phyloP scores from a whole-genome alignment of 2,329 filamentous ascomycete genomes.

The Hymenoscyphus repandus region DNA sequence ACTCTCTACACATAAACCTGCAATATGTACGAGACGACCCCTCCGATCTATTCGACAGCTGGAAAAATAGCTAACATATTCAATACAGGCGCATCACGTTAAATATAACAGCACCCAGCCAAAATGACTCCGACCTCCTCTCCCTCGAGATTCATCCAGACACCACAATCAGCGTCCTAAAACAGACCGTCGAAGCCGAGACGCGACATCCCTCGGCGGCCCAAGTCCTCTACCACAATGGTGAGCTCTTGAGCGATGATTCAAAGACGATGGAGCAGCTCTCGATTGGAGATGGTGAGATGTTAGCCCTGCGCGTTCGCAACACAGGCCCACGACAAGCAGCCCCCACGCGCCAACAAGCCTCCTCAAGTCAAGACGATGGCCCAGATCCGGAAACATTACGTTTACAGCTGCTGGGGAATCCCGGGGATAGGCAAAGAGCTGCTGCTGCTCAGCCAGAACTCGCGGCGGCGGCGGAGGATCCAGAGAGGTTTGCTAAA shows the following conservation, averaged over 20 bases:
- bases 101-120: constrained; percentile 71
- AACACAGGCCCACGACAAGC: constrained; percentile 43
- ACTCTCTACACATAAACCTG: too few relatives aligned
- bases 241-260: constrained; percentile 71
- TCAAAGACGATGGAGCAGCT: constrained; percentile 76
- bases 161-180: constrained; percentile 79
- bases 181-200: constrained; percentile 83
- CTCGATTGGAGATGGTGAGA: constrained; percentile 80
- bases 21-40: too few relatives aligned
- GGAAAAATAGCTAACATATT: not conserved
- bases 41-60: too few relatives aligned
- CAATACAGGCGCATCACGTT: constrained; percentile 74
- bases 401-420: constrained; percentile 75
- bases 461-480: constrained; percentile 69
- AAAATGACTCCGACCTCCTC: constrained; percentile 60
- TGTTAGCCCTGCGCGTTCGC: constrained; percentile 81
- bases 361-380: constrained; percentile 25
- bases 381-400: constrained; percentile 71
- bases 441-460: constrained; percentile 69
- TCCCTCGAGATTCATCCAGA: constrained; percentile 76
- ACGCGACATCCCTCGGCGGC: constrained; percentile 64
- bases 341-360: constrained; percentile 30
- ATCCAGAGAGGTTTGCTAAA: constrained; percentile 70
- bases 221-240: constrained; percentile 89
- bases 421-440: constrained; percentile 66